Conservation (phyloP, 257 asterid species). For the Galeopsis tetrahit region DNA sequence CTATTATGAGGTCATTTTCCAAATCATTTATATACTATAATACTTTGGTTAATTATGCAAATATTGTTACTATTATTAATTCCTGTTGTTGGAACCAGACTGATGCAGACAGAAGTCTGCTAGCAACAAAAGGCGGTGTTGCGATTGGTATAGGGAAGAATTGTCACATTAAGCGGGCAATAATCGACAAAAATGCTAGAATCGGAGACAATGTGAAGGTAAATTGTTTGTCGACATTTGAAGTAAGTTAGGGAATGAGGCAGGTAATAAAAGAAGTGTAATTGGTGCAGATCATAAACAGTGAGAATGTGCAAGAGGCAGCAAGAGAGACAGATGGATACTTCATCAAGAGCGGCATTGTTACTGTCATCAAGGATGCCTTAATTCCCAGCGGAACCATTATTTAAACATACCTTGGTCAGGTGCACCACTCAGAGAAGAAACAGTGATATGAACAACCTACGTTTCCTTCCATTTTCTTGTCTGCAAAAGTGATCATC, state of each 20-base stretch:
- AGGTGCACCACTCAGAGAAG: no score
- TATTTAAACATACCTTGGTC: slow-evolving; percentile 40
- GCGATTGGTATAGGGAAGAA: slow-evolving; percentile 71
- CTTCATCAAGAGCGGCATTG: slow-evolving; percentile 75
- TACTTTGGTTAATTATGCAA: neutral
- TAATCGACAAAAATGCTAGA: slow-evolving; percentile 72
- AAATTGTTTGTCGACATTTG: neutral
- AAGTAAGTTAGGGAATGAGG: neutral
- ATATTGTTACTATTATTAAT: no score
- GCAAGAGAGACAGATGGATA: slow-evolving; percentile 75
- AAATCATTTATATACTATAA: neutral
- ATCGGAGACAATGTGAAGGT: slow-evolving; percentile 68
- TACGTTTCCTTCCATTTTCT: neutral
- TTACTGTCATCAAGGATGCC: slow-evolving; percentile 67
- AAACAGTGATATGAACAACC: no score
- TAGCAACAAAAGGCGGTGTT: slow-evolving; percentile 58
- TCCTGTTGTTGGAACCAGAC: slow-evolving; percentile 40
- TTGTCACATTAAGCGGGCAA: slow-evolving; percentile 64
- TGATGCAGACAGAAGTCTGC: slow-evolving; percentile 50
- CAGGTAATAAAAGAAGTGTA: neutral
- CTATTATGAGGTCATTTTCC: slow-evolving; percentile 61
- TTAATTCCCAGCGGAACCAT: slow-evolving; percentile 59
- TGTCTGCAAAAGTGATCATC: no score
- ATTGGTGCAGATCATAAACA: slow-evolving; percentile 52
- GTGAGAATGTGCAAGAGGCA: slow-evolving; percentile 68